phyloP scores from a whole-genome alignment of 2,329 filamentous ascomycete species.

The Elsinoe perseae region DNA sequence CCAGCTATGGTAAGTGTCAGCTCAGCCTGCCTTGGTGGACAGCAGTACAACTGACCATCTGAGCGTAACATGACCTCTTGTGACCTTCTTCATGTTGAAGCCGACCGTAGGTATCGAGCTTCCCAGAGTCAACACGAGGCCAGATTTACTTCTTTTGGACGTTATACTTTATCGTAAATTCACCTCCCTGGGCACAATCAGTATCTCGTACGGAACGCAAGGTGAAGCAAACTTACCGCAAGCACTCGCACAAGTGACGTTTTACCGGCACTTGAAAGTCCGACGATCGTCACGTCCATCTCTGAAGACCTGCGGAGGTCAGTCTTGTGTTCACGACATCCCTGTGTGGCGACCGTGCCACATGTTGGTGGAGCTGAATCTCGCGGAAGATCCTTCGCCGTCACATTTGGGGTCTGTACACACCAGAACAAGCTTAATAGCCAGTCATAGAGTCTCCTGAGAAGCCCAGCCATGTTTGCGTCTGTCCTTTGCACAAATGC shows the following conservation, averaged over 20 bases:
- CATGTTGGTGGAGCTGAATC: not conserved
- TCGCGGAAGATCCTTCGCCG: not conserved
- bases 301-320: slow-evolving; percentile 72
- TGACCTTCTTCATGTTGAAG: slow-evolving; percentile 98
- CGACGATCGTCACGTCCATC: slow-evolving; percentile 99
- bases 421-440: slow-evolving; percentile 95
- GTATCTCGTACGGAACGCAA: slow-evolving; percentile 22
- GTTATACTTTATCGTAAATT: slow-evolving; percentile 87
- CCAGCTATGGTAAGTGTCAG: slow-evolving; percentile 53
- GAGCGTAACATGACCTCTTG: slow-evolving; percentile 94
- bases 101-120: slow-evolving; percentile 98
- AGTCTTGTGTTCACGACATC: not conserved
- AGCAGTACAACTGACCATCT: slow-evolving; percentile 60
- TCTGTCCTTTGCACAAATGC: not conserved
- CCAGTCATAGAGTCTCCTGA: slow-evolving; percentile 96
- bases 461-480: slow-evolving; percentile 73
- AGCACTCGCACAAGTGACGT: slow-evolving; percentile 89
- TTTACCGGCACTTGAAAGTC: slow-evolving; percentile 95
- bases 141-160: not conserved
- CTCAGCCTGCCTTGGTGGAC: not conserved
- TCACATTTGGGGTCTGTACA: slow-evolving; percentile 29
- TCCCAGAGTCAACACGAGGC: slow-evolving; percentile 33
- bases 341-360: not conserved
- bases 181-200: slow-evolving; percentile 66
- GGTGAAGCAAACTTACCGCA: slow-evolving; percentile 61